A percentile compares a stretch with the other conserved stretches of the same genome.
Conservation (phyloP, 768 basidiomycete species). For the Paxillus involutus region DNA sequence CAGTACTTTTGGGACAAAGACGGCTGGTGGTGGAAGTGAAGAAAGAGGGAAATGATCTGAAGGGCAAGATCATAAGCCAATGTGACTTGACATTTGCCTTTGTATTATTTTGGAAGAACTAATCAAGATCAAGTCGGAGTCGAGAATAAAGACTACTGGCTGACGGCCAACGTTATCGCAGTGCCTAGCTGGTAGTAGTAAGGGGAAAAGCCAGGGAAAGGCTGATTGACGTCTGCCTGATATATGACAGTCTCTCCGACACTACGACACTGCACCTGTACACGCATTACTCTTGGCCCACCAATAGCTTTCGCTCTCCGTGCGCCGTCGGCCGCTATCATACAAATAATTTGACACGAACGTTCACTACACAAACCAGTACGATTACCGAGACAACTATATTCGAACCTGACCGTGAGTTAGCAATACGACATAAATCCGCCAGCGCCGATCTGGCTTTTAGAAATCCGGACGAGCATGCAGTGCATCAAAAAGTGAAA, state of each 20-base stretch:
- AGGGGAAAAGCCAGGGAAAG: too few relatives aligned
- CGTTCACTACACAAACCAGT: slow-evolving; percentile 13
- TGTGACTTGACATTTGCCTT: slow-evolving; percentile 16
- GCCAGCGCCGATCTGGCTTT: slow-evolving; percentile 11
- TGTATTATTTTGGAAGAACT: not conserved
- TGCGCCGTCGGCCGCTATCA: not conserved
- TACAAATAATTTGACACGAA: slow-evolving; percentile 19
- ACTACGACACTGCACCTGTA: too few relatives aligned
- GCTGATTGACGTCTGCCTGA: too few relatives aligned
- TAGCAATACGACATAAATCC: slow-evolving; percentile 27
- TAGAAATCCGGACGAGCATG: slow-evolving; percentile 7
- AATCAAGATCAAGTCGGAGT: not conserved
- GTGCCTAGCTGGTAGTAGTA: too few relatives aligned
- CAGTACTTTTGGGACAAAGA: slow-evolving; percentile 12
- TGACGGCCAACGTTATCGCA: not conserved
- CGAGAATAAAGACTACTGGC: slow-evolving; percentile 6
- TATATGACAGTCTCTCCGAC: too few relatives aligned
- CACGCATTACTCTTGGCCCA: not conserved
- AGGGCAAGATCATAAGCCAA: slow-evolving; percentile 7
- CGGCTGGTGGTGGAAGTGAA: slow-evolving; percentile 14
- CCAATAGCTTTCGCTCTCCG: slow-evolving; percentile 10
- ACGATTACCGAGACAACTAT: slow-evolving; percentile 5
- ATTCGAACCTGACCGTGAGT: slow-evolving; percentile 9
- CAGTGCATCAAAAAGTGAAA: not conserved
- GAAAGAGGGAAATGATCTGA: slow-evolving; percentile 3